These are phyloP conservation scores for Fonsecaea erecta DNA, from an alignment of 2,329 filamentous ascomycete genomes.

Conservation along the genomic window DNA sequence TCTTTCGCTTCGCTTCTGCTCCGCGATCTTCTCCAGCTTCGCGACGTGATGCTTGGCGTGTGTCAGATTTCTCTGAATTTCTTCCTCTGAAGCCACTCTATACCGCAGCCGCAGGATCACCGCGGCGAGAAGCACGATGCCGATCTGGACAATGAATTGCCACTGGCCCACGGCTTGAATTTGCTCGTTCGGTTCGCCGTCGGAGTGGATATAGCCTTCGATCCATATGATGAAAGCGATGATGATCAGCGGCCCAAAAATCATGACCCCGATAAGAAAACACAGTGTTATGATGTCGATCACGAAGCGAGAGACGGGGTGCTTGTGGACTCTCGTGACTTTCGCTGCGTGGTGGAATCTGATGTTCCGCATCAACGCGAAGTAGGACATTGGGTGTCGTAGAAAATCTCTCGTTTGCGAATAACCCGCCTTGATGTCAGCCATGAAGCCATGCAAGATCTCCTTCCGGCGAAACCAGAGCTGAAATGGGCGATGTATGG, in stretches of 20 bases:
- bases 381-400: neutral
- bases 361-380: neutral
- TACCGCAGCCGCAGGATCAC: conserved; percentile 40
- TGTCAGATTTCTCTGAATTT: conserved; percentile 41
- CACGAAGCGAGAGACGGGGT: conserved; percentile 10
- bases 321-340: conserved; percentile 1
- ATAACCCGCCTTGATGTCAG: conserved; percentile 22
- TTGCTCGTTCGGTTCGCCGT: conserved; percentile 40
- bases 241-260: conserved; percentile 41
- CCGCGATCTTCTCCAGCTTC: conserved; percentile 27
- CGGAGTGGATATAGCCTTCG: conserved; percentile 42
- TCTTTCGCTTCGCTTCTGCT: neutral
- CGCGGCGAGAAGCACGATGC: conserved; percentile 41
- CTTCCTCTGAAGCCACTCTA: conserved; percentile 38
- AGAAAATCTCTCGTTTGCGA: neutral
- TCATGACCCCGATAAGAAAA: conserved; percentile 38
- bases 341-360: neutral
- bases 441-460: conserved; percentile 35
- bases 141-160: conserved; percentile 40
- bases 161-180: conserved; percentile 44
- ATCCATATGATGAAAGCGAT: conserved; percentile 43
- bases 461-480: conserved; percentile 38
- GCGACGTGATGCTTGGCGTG: conserved; percentile 38
- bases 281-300: conserved; percentile 11
- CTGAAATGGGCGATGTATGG: conserved; percentile 36